Percentiles rank a stretch among this genome's conserved stretches.
phyloP scores from a whole-genome alignment of 2,329 filamentous ascomycete species.

The Diplodia intermedia region DNA sequence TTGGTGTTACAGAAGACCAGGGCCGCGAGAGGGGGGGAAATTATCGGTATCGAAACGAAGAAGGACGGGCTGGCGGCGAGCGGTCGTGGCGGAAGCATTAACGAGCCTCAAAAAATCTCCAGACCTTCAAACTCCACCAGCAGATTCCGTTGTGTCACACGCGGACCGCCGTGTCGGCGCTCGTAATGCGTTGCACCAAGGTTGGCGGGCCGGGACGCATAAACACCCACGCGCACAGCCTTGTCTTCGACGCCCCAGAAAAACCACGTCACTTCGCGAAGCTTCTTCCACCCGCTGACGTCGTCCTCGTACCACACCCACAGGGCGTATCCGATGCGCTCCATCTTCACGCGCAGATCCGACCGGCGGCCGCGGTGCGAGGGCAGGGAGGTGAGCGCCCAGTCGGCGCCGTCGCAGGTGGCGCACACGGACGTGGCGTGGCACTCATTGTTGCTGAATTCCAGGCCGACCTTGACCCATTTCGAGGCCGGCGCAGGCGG shows the following conservation, averaged over 20 bases:
- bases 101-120: conserved; percentile 45
- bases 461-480: conserved; percentile 67
- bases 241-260: conserved; percentile 67
- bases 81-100: no score
- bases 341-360: conserved; percentile 63
- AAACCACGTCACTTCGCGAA: conserved; percentile 67
- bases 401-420: conserved; percentile 64
- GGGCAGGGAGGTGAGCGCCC: conserved; percentile 60
- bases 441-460: conserved; percentile 61
- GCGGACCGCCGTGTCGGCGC: conserved; percentile 40
- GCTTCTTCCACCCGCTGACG: conserved; percentile 58
- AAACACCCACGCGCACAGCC: conserved; percentile 64
- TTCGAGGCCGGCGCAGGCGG: conserved; percentile 56
- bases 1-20: conserved; percentile 14
- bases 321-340: conserved; percentile 62
- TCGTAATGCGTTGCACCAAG: conserved; percentile 49
- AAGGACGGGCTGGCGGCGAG: not conserved
- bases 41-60: not conserved
- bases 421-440: conserved; percentile 65
- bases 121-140: conserved; percentile 52
- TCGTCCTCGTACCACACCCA: conserved; percentile 64
- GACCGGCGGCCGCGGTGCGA: conserved; percentile 52
- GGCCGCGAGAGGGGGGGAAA: not conserved
- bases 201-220: conserved; percentile 63
- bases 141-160: conserved; percentile 44